phyloP scores from a whole-genome alignment of 2,329 filamentous ascomycete species.

The Blastomyces emzantsi region DNA sequence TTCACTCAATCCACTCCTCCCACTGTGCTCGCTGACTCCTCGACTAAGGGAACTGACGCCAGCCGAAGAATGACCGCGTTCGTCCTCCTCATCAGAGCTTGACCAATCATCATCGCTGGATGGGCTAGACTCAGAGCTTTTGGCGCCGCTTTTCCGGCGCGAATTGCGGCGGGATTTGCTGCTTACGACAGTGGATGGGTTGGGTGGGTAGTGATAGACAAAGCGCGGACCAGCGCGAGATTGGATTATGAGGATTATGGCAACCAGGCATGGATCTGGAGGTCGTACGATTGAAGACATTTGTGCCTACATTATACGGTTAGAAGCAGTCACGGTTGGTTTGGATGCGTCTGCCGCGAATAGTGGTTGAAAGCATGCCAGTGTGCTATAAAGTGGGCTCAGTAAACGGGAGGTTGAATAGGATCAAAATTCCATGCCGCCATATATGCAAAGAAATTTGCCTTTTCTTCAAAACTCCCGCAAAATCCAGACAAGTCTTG shows the following conservation, averaged over 20 bases:
- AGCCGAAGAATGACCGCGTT: background rate
- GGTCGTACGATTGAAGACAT: constrained; percentile 42
- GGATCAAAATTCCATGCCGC: background rate
- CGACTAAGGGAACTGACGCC: background rate
- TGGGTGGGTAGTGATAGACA: constrained; percentile 78
- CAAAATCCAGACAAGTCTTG: background rate
- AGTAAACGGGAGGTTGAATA: background rate
- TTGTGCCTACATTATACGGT: constrained; percentile 12
- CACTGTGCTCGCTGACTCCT: background rate
- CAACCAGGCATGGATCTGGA: constrained; percentile 52
- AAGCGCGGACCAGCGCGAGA: constrained; percentile 71
- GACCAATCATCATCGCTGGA: constrained; percentile 31
- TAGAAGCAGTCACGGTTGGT: background rate
- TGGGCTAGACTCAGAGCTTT: constrained; percentile 30
- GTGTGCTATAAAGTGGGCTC: background rate
- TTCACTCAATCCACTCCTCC: constrained; percentile 1
- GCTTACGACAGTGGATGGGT: constrained; percentile 27
- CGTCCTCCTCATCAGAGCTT: constrained; percentile 35
- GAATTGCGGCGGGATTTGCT: constrained; percentile 25
- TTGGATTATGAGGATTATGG: constrained; percentile 64
- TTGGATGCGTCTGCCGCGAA: background rate
- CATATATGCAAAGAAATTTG: background rate
- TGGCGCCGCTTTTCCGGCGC: constrained; percentile 25
- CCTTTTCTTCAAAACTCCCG: background rate
- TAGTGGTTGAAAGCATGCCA: background rate